Base-by-base conservation (phyloP, 2,329 filamentous ascomycete species). In the Paecilomyces fulvus region DNA sequence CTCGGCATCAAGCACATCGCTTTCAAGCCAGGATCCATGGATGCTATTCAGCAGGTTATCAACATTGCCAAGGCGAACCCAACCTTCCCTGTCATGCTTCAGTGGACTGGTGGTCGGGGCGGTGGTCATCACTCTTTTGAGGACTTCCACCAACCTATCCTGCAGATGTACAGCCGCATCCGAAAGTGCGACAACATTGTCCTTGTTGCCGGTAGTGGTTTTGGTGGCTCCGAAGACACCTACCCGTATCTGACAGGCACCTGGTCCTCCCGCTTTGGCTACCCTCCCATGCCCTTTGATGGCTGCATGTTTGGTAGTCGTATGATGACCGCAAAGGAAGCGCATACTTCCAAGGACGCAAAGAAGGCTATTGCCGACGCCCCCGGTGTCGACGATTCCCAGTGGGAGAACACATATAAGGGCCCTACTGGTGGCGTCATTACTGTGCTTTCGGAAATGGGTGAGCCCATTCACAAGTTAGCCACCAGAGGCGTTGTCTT, bases 371-470 rank as follows among this genome's bases (percentile, higher is more conserved):
- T 96, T 65, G 86, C 89, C 43, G 89, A 92, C 59, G 90, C 92
- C 3, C 83, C 86, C 58, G 92, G 92, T 70, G 79, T 96, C 33
- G 87, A 88, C 53, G 91, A 96, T 67, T 74, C 73, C 59, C 82
- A 92, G 63, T 96, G 92, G 92, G 91, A 96, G 75, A 86, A 92
- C 76, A 95, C 90, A 4, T 96, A 96, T 79, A 90, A 92, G 77
- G 90, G 89, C 17, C 82, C 91, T 25, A 88, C 92, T 56, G 94
- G 94, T 66, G 94, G 94, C 71, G 85, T 99, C 61, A 92, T 99
- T 66, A 99, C 94, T 28, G 94, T 99, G 52, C 85, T 91, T 61
- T 99, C 94, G 1, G 94, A 99, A 77, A 99, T 99, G 95, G 95
- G 94, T 50, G 94, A 99, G 80, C 95, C 94, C 5, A 99, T 99